These are phyloP conservation scores for Aspergillus ellipticus DNA, from an alignment of 495 filamentous ascomycete species.

Conservation along the genomic window DNA sequence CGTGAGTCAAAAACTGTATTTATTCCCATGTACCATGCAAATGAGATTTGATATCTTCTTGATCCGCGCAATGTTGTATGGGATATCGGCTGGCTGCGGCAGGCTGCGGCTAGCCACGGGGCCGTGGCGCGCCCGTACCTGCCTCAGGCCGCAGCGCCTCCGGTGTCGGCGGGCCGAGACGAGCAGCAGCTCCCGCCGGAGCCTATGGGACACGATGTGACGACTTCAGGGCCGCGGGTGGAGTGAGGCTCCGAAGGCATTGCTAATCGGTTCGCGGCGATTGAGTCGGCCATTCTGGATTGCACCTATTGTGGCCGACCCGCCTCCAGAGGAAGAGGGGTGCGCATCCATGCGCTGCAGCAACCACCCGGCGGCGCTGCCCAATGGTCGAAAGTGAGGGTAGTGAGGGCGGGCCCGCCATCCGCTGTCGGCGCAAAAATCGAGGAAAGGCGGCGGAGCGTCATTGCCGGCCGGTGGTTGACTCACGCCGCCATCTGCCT, in stretches of 20 bases:
- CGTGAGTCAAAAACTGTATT: too few species aligned
- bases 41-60: too few species aligned
- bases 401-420: neutral
- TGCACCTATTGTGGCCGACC: too few species aligned
- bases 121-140: too few species aligned
- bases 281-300: neutral
- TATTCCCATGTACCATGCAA: too few species aligned
- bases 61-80: too few species aligned
- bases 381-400: too few species aligned
- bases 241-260: neutral
- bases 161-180: conserved; percentile 11
- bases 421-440: conserved; percentile 9
- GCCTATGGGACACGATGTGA: neutral
- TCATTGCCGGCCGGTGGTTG: neutral
- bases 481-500: neutral
- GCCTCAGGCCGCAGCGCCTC: neutral
- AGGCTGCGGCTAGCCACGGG: conserved; percentile 5
- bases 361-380: too few species aligned
- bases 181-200: neutral
- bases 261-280: conserved; percentile 6
- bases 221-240: neutral
- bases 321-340: too few species aligned
- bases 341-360: too few species aligned
- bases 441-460: neutral
- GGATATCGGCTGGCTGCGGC: neutral